Conservation (phyloP, 805 yeast species). For the Cyberlindnera euphorbiiphila region DNA sequence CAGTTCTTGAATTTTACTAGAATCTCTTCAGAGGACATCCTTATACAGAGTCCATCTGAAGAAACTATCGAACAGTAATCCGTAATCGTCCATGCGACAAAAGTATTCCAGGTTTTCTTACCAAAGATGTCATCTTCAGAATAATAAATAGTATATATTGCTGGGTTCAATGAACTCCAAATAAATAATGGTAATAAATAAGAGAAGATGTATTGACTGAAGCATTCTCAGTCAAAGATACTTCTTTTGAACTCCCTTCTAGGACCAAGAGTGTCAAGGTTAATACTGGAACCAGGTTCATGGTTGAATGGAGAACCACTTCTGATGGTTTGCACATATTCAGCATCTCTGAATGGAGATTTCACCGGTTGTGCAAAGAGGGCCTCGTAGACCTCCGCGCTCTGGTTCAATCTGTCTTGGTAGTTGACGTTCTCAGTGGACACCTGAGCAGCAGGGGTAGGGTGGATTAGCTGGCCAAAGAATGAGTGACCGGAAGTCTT, state of each 20-base stretch:
- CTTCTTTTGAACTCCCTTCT: slow-evolving; percentile 18
- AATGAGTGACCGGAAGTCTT: slow-evolving; percentile 13
- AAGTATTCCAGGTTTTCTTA: too few relatives aligned
- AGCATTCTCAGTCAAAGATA: slow-evolving; percentile 15
- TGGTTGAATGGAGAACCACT: slow-evolving; percentile 19
- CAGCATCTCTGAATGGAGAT: slow-evolving; percentile 13
- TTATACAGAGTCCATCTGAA: too few relatives aligned
- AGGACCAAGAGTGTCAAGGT: slow-evolving; percentile 15
- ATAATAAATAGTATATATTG: too few relatives aligned
- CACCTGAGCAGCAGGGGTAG: slow-evolving; percentile 6
- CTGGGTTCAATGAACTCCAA: too few relatives aligned
- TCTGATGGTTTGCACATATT: slow-evolving; percentile 10
- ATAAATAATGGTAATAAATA: slow-evolving; percentile 10
- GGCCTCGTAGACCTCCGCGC: slow-evolving; percentile 14
- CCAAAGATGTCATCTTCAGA: too few relatives aligned
- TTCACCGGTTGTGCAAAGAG: slow-evolving; percentile 10
- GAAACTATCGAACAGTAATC: too few relatives aligned
- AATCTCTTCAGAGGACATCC: too few relatives aligned
- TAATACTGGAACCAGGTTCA: slow-evolving; percentile 14
- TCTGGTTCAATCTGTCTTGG: slow-evolving; percentile 10
- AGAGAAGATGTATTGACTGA: not conserved
- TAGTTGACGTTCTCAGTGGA: slow-evolving; percentile 9
- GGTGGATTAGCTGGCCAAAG: slow-evolving; percentile 17
- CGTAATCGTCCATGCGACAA: too few relatives aligned
- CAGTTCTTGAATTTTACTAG: too few relatives aligned